Evolutionary conservation across 441 rosid species (phyloP), one percentile per base, ranked within the genome.

Genomic region (Omphalea diandra): DNA sequence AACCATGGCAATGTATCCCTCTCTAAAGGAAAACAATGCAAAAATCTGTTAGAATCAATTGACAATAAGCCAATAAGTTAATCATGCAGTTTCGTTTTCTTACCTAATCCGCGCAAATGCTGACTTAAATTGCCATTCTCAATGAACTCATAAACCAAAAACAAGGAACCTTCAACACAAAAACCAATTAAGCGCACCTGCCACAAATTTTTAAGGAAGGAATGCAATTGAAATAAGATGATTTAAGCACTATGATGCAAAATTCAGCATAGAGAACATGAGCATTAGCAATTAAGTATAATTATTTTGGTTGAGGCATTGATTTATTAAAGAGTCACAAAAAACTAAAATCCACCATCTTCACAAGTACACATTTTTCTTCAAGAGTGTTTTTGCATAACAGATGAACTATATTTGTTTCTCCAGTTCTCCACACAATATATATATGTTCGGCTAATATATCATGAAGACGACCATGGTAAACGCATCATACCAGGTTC

Each of bases 181-280:
- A 88, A 90, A 62, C 99, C 99, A 47, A 95, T 89, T 75, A 90
- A 68, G 2, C 97, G 94, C 75, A 95, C 98, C 98, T 95, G 73
- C 77, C 78, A 10, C 8, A 59, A 40, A 56, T 20, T 54, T 64
- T 33, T 15, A 14, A 52, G 55, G 27, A 2, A 20, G 55, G 27
- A 50, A 15, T 41, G 2, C 5, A 10, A 43, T 40, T 65, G n/a
- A 41, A 62, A 62, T 40, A 54, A 26, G 59, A 54, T 61, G 27
- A 61, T 61, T 38, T 8, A 26, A 24, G 52, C 43, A 27, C 1
- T 20, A n/a, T n/a, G 3, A 22, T 0, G 27, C 55, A n/a, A 20
- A 22, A 22, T 22, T n/a, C 24, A 50, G 8, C 26, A 5, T 50
- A 50, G 6, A 43, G 7, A 5, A 18, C 44, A 40, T 40, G 44